phyloP scores from a whole-genome alignment of 1,284 basidiomycete genomes.

The Golubevia sp. region DNA sequence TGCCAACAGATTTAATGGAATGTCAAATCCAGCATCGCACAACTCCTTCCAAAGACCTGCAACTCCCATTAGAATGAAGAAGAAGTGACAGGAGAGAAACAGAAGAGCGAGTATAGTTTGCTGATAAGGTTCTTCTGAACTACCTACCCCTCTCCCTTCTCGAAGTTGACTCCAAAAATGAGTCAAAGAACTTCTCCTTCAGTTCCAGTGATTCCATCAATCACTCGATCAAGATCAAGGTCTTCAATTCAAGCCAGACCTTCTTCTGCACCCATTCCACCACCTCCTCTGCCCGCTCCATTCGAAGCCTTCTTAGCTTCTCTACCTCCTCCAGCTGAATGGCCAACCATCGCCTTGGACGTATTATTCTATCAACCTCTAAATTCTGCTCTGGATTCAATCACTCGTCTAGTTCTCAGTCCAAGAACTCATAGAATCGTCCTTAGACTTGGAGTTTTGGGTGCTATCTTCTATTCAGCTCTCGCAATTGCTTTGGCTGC shows the following conservation, averaged over 20 bases:
- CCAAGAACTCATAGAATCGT: slow-evolving; percentile 51
- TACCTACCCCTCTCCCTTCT: too few species aligned
- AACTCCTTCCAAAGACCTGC: slow-evolving; percentile 45
- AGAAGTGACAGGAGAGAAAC: slow-evolving; percentile 23
- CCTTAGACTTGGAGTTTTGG: slow-evolving; percentile 42
- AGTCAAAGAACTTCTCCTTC: too few species aligned
- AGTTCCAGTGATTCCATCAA: too few species aligned
- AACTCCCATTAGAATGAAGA: slow-evolving; percentile 39
- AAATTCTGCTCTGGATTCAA: slow-evolving; percentile 13
- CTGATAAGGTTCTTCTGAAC: too few species aligned
- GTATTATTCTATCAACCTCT: slow-evolving; percentile 27
- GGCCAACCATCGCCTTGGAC: slow-evolving; percentile 31
- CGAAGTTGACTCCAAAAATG: too few species aligned
- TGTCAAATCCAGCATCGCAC: slow-evolving; percentile 21
- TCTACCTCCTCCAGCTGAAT: slow-evolving; percentile 29
- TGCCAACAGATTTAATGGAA: slow-evolving; percentile 25
- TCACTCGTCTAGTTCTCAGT: slow-evolving; percentile 37
- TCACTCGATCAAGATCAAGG: too few species aligned
- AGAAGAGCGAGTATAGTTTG: slow-evolving; percentile 5
- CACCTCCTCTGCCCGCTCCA: too few species aligned
- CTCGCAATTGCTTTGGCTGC: slow-evolving; percentile 40
- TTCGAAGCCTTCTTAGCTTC: slow-evolving; percentile 10
- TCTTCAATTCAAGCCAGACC: too few species aligned
- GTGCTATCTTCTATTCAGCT: slow-evolving; percentile 36
- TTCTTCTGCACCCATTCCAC: too few species aligned